Percentiles rank a stretch among this genome's conserved stretches.
Conservation (phyloP, 192 early-diverging fungal genomes). For the Tieghemiomyces parasiticus region DNA sequence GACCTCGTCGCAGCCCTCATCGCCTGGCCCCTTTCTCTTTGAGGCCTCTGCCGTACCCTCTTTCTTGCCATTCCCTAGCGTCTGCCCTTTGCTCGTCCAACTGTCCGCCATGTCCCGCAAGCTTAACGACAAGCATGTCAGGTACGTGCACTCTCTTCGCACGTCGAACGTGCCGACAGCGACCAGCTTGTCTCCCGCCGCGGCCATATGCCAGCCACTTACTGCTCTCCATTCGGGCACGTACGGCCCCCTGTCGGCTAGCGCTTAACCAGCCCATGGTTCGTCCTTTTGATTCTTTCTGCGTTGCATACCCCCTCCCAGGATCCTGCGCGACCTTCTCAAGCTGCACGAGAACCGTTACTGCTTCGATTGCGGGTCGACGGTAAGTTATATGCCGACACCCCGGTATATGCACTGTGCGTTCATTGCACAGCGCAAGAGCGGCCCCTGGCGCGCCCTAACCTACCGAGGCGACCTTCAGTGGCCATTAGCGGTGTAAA, state of each 20-base stretch:
- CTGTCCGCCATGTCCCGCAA: constrained; percentile 8
- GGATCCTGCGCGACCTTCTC: constrained; percentile 8
- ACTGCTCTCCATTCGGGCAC: background rate
- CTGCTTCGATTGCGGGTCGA: constrained; percentile 12
- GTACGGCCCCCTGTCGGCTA: background rate
- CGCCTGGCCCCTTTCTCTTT: too few relatives aligned
- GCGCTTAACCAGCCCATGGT: background rate
- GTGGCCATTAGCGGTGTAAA: too few relatives aligned
- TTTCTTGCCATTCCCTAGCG: too few relatives aligned
- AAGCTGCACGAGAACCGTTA: constrained; percentile 13
- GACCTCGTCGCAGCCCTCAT: too few relatives aligned
- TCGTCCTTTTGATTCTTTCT: background rate
- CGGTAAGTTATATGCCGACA: constrained; percentile 5
- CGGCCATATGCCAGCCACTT: background rate
- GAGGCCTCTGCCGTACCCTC: too few relatives aligned
- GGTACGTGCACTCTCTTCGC: background rate
- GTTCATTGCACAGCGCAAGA: too few relatives aligned
- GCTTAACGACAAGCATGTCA: background rate
- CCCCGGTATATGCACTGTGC: too few relatives aligned
- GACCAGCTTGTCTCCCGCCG: background rate
- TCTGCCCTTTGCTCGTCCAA: too few relatives aligned
- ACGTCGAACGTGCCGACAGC: background rate
- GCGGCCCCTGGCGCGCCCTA: too few relatives aligned
- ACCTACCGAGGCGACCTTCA: too few relatives aligned
- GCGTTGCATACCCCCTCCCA: background rate